Evolutionary conservation across 1,284 basidiomycete genomes (phyloP).

Genomic region (Caloboletus inedulis): DNA sequence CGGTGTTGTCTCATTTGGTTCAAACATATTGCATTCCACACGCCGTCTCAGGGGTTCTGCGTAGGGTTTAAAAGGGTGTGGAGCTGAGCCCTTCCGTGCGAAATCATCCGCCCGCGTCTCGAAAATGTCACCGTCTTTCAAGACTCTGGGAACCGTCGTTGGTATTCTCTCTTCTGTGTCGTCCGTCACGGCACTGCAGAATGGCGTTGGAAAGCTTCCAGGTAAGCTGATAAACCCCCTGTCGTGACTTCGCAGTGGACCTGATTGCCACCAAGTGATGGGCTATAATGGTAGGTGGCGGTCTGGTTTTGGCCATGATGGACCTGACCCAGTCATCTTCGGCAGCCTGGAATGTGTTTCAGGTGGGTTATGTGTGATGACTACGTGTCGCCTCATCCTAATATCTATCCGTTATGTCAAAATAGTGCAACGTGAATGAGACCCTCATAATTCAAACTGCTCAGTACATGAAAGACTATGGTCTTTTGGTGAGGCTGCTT

Average conservation of each 20-base stretch:
- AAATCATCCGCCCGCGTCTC: background rate
- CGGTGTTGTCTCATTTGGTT: background rate
- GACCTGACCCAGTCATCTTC: background rate
- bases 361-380: conserved; percentile 15
- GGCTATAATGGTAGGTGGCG: conserved; percentile 30
- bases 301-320: background rate
- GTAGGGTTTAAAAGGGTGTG: conserved; percentile 9
- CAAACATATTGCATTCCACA: too few relatives aligned
- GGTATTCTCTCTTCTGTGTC: conserved; percentile 16
- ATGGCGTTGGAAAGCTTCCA: conserved; percentile 34
- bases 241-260: background rate
- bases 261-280: conserved; percentile 24
- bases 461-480: conserved; percentile 45
- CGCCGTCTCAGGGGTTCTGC: too few relatives aligned
- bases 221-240: conserved; percentile 14
- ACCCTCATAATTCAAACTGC: conserved; percentile 48
- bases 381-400: background rate
- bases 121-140: conserved; percentile 13
- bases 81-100: background rate
- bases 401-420: background rate
- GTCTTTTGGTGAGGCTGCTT: conserved; percentile 39
- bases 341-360: conserved; percentile 29
- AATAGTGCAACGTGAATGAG: conserved; percentile 39
- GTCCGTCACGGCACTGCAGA: conserved; percentile 21
- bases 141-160: background rate